Evolutionary conservation across 2,329 filamentous ascomycete species (phyloP).

Genomic region (Endothia cerciana): DNA sequence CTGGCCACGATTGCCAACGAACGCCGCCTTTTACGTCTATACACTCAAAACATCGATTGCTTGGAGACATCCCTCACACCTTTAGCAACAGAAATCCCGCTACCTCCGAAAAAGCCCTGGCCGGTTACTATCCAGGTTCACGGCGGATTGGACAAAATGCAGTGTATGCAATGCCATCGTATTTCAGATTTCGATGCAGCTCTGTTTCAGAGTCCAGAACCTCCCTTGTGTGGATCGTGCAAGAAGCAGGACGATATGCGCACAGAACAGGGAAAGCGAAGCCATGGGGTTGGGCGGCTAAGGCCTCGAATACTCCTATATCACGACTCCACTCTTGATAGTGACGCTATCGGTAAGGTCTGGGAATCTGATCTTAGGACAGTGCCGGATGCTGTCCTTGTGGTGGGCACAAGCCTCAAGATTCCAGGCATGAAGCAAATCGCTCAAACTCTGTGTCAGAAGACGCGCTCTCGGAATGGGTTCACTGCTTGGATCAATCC

Average conservation of each 20-base stretch:
- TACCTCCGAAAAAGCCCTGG: slow-evolving; percentile 86
- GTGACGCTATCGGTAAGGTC: slow-evolving; percentile 92
- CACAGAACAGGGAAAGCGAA: slow-evolving; percentile 78
- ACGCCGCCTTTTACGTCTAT: slow-evolving; percentile 84
- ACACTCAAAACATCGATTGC: slow-evolving; percentile 96
- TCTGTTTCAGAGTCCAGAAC: slow-evolving; percentile 81
- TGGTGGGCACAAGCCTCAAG: slow-evolving; percentile 94
- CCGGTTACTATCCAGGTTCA: slow-evolving; percentile 92
- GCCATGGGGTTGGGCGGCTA: slow-evolving; percentile 88
- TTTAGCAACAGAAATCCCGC: slow-evolving; percentile 77
- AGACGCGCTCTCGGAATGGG: slow-evolving; percentile 82
- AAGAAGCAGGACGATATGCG: slow-evolving; percentile 75
- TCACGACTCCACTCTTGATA: slow-evolving; percentile 95
- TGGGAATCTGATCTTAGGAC: slow-evolving; percentile 83
- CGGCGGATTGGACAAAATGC: slow-evolving; percentile 92
- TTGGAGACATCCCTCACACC: slow-evolving; percentile 85
- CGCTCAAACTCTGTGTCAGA: slow-evolving; percentile 86
- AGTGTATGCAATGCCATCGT: slow-evolving; percentile 88
- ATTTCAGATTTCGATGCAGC: slow-evolving; percentile 76
- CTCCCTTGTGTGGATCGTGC: slow-evolving; percentile 79
- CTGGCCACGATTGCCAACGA: slow-evolving; percentile 88
- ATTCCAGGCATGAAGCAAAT: slow-evolving; percentile 90
- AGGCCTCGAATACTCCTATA: slow-evolving; percentile 95
- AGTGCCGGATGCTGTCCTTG: slow-evolving; percentile 87
- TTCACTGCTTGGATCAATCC: slow-evolving; percentile 95